These are phyloP conservation scores for Lantana camara DNA, from an alignment of 257 asterid genomes.

Conservation along the genomic window DNA sequence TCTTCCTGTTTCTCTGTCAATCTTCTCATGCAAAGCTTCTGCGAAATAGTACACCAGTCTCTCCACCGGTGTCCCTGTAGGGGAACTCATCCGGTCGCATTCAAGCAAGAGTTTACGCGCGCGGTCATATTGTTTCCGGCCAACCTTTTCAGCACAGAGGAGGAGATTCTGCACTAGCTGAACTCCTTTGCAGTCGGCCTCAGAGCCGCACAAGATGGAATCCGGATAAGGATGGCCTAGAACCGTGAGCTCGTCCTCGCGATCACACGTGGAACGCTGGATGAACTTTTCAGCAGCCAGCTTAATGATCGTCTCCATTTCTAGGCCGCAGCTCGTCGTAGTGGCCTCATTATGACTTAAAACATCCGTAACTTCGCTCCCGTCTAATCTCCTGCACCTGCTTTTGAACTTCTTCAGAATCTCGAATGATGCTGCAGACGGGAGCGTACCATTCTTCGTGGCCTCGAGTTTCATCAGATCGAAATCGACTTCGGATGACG, in stretches of 20 bases:
- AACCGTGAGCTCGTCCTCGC: conserved; percentile 25
- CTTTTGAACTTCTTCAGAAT: conserved; percentile 46
- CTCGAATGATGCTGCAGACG: conserved; percentile 37
- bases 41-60: conserved; percentile 49
- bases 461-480: conserved; percentile 1
- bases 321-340: conserved; percentile 6
- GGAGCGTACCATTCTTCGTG: conserved; percentile 8
- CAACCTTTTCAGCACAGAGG: conserved; percentile 52
- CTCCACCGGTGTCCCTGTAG: conserved; percentile 38
- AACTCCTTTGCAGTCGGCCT: conserved; percentile 42
- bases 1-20: conserved; percentile 50
- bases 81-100: conserved; percentile 36
- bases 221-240: conserved; percentile 42
- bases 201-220: conserved; percentile 32
- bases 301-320: conserved; percentile 39
- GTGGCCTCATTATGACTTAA: neutral
- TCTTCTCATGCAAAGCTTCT: conserved; percentile 54
- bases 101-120: conserved; percentile 39
- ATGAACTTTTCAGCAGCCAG: conserved; percentile 61
- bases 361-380: conserved; percentile 21
- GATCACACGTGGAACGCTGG: conserved; percentile 26
- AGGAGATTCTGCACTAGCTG: conserved; percentile 54
- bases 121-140: conserved; percentile 35
- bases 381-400: conserved; percentile 42
- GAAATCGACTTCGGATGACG: conserved; percentile 20